Conservation (phyloP, 805 yeast genomes). For the Kodamaea neixiangensis region DNA sequence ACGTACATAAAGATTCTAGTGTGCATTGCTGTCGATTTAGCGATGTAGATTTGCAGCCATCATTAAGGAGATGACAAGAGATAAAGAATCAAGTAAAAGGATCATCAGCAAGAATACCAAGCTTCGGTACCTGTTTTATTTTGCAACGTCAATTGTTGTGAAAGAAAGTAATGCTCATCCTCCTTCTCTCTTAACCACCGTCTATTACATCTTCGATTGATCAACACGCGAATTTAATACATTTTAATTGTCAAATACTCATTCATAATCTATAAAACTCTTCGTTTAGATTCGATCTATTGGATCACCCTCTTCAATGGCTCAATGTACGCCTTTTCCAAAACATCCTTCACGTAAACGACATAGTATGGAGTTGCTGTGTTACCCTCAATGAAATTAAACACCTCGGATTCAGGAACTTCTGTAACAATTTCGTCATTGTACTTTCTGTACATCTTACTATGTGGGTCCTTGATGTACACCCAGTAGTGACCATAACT, state of each 20-base stretch:
- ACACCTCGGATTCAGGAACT: slow-evolving; percentile 64
- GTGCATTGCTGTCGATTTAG: no score
- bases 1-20: no score
- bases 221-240: background rate
- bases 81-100: no score
- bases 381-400: slow-evolving; percentile 65
- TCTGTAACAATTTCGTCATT: slow-evolving; percentile 95
- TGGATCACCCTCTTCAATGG: slow-evolving; percentile 57
- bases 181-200: no score
- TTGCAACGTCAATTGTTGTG: no score
- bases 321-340: slow-evolving; percentile 54
- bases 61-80: no score
- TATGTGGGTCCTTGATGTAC: slow-evolving; percentile 76
- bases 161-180: no score
- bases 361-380: slow-evolving; percentile 94
- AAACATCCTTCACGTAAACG: slow-evolving; percentile 73
- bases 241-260: background rate
- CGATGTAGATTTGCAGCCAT: no score
- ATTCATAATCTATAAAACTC: background rate
- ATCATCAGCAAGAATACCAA: no score
- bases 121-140: no score
- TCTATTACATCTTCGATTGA: no score
- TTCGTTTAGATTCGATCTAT: background rate
- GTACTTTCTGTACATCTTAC: slow-evolving; percentile 77
- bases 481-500: slow-evolving; percentile 98